A percentile compares a stretch with the other conserved stretches of the same genome.
These are phyloP conservation scores for Saccharomycopsis hybrid DNA, from an alignment of 1,139 yeast genomes.

Conservation along the genomic window DNA sequence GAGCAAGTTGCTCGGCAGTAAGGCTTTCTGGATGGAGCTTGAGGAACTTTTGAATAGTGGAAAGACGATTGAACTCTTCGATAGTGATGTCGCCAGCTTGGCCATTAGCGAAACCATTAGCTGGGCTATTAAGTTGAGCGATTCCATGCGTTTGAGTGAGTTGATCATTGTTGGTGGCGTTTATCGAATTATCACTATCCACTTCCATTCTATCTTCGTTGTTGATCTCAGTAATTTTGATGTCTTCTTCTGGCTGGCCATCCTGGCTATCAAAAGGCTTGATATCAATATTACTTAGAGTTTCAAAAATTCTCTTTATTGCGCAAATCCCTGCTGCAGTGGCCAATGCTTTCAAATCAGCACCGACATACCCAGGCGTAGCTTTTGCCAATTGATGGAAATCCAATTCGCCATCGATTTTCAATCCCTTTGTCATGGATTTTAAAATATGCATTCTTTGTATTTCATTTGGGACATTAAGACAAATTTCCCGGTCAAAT, in stretches of 20 bases:
- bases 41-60: conserved; percentile 70
- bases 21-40: conserved; percentile 73
- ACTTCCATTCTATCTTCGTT: conserved; percentile 38
- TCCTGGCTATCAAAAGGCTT: background rate
- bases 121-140: background rate
- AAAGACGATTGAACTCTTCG: conserved; percentile 31
- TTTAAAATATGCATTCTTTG: conserved; percentile 71
- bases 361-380: conserved; percentile 98
- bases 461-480: conserved; percentile 85
- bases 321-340: conserved; percentile 96
- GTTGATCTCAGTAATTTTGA: conserved; percentile 14
- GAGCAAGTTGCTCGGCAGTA: conserved; percentile 64
- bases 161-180: background rate
- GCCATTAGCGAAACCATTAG: background rate
- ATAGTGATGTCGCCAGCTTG: background rate
- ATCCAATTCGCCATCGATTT: conserved; percentile 66
- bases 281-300: conserved; percentile 20
- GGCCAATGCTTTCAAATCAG: conserved; percentile 88
- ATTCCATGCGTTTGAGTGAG: too few species aligned
- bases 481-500: conserved; percentile 91
- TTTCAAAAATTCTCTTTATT: conserved; percentile 72
- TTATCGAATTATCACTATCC: conserved; percentile 27
- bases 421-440: conserved; percentile 63
- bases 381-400: conserved; percentile 71
- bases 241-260: conserved; percentile 17